phyloP scores from a whole-genome alignment of 176 grass and related monocot species.

The Aegilops sharonensis region DNA sequence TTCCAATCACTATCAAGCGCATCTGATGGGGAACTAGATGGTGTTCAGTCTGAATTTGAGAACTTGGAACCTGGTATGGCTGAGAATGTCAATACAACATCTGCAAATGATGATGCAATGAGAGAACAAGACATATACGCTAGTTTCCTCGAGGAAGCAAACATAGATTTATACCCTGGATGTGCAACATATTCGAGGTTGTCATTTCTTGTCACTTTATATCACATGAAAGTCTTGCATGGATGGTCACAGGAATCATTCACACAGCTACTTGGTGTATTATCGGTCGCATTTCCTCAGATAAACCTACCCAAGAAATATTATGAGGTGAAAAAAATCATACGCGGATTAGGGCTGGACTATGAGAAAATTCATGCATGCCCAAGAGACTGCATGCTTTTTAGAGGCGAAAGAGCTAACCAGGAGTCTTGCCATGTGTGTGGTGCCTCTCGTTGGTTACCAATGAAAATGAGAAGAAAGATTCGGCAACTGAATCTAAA shows the following conservation, averaged over 20 bases:
- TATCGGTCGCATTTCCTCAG: background rate
- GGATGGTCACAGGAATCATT: constrained; percentile 14
- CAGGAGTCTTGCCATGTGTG: too few species aligned
- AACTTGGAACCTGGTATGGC: background rate
- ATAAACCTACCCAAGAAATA: background rate
- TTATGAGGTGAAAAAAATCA: too few species aligned
- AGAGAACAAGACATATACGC: background rate
- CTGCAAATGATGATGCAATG: background rate
- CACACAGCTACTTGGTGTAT: background rate
- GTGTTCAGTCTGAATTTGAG: background rate
- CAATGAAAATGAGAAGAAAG: too few species aligned
- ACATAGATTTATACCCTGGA: background rate
- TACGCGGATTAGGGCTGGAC: too few species aligned
- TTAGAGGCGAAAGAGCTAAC: too few species aligned
- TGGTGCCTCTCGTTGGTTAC: too few species aligned
- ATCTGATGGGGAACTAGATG: background rate
- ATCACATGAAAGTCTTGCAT: constrained; percentile 19
- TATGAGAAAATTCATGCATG: too few species aligned
- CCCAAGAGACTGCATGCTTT: too few species aligned
- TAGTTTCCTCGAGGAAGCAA: background rate
- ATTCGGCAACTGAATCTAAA: background rate
- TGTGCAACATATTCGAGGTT: background rate
- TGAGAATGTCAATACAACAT: background rate
- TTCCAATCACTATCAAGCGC: background rate
- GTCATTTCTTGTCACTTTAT: background rate